A percentile compares a stretch with the other conserved stretches of the same genome.
Evolutionary conservation across 495 filamentous ascomycete genomes (phyloP).

Genomic region (Aeminium ludgeri): DNA sequence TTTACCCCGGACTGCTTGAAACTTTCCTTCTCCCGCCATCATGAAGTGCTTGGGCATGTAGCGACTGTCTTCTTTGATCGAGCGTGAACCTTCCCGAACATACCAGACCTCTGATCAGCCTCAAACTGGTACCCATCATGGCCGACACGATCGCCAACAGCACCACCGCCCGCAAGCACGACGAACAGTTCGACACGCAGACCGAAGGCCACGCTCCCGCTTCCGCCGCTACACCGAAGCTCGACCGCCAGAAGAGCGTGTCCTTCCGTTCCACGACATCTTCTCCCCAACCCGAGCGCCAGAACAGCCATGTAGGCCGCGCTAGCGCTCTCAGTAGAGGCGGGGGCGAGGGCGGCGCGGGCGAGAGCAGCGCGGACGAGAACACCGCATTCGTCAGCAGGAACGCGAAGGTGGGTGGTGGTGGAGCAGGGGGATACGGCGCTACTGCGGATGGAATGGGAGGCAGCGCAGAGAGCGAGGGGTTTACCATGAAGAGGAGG

Average conservation of each 20-base stretch:
- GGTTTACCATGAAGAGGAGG: background rate
- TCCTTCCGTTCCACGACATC: constrained; percentile 1
- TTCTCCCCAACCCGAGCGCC: constrained; percentile 2
- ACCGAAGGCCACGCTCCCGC: too few relatives aligned
- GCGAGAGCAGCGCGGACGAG: constrained; percentile 18
- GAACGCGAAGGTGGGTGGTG: background rate
- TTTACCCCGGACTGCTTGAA: too few relatives aligned
- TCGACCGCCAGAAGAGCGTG: constrained; percentile 7
- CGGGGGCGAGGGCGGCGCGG: background rate
- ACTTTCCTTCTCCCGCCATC: too few relatives aligned
- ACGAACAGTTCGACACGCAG: too few relatives aligned
- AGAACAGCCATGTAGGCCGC: constrained; percentile 5
- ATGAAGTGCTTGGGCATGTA: too few relatives aligned
- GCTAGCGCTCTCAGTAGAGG: background rate
- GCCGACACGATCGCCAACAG: too few relatives aligned
- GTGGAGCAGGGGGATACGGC: constrained; percentile 3
- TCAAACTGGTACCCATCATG: too few relatives aligned
- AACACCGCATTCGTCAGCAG: constrained; percentile 14
- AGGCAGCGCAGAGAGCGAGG: background rate
- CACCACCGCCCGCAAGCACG: too few relatives aligned
- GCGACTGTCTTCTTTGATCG: too few relatives aligned
- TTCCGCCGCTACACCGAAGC: too few relatives aligned
- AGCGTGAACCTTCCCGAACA: too few relatives aligned
- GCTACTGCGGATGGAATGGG: constrained; percentile 6
- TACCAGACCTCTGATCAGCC: too few relatives aligned